Evolutionary conservation across 441 rosid genomes (phyloP), one percentile per base, ranked within the genome.

Genomic region (Biscutella laevigata): DNA sequence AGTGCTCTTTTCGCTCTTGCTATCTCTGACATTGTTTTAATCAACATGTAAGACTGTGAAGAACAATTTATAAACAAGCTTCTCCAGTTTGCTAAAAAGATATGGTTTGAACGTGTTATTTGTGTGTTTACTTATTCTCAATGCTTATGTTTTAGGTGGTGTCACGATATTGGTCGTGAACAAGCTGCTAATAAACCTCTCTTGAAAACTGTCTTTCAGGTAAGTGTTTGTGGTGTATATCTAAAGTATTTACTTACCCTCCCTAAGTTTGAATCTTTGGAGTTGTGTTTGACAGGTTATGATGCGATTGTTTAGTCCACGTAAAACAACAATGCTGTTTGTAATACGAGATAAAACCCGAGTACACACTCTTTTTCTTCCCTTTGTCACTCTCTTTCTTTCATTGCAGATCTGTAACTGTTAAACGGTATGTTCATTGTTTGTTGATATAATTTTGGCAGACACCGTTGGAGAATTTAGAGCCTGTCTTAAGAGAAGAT

Each of bases 101-200:
- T n/a, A n/a, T n/a, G n/a, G n/a, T n/a, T n/a, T n/a, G n/a, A n/a
- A n/a, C n/a, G n/a, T n/a, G n/a, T n/a, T n/a, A n/a, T n/a, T n/a
- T n/a, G n/a, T n/a, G n/a, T n/a, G n/a, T n/a, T n/a, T n/a, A n/a
- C n/a, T n/a, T n/a, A n/a, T 9, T 22, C 9, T 43, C 22, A 37
- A 37, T 39, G 39, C 25, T 60, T 60, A 20, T 54, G 21, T 28
- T 30, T 35, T 71, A 94, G 97, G 99, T 94, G 99, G 99, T 94
- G 97, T 61, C 99, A 94, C 49, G 99, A 89, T 77, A 94, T 94
- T 62, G 99, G 99, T 36, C 95, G 99, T 30, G 99, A 94, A 74
- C 99, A 94, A 83, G 99, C 99, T 76, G 99, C 97, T 68, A 84
- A 94, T 54, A 67, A 67, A 54, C 71, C 71, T 33, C 71, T 60